Base-by-base conservation (phyloP, 1,284 basidiomycete genomes). In the Apiotrichum siamense region DNA sequence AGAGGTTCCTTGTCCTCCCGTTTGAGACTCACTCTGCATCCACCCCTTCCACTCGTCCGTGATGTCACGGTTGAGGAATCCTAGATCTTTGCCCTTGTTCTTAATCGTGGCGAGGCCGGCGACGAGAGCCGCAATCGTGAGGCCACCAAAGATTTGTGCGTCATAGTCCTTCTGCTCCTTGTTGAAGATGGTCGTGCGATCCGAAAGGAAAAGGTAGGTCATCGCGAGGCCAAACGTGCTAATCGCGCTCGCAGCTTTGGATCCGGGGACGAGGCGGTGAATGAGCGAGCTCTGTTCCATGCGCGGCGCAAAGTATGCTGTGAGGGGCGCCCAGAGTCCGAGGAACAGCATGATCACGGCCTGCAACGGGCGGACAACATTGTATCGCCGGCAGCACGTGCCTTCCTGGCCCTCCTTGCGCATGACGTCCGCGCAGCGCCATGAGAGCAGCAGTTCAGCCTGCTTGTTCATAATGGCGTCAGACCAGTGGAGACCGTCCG, bases 41-140 rank as follows among this genome's bases (percentile, higher is more conserved):
- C 89, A 93, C 1, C 89, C 89, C 70, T 93, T 93, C 88, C 88
- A 91, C 73, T 94, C 89, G 63, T 94, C 88, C 0, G 88, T 92
- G 70, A 93, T 88, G 47, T 91, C 87, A 47, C 89, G 79, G 64
- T 90, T 92, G 60, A 93, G 75, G 72, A 91, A 88, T 0, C 90
- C 89, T 43, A 86, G 74, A 66, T 93, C 88, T 61, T 86, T 88
- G 48, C 77, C 76, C 24, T 69, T 61, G 21, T 80, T 81, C 65
- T 82, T 83, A 53, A 87, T 73, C 0, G 84, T 87, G 9, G 70
- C 73, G 33, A 89, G 64, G 7, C 88, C 89, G 11, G 78, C 72
- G 11, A 66, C 73, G 13, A 91, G 73, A 26, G 78, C 76, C 15
- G 74, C 59, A n/a, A 85, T 31, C 58, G 73, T 80, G 25, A 88